phyloP scores from a whole-genome alignment of 1,284 basidiomycete species.

The Cutaneotrichosporon dermatis region DNA sequence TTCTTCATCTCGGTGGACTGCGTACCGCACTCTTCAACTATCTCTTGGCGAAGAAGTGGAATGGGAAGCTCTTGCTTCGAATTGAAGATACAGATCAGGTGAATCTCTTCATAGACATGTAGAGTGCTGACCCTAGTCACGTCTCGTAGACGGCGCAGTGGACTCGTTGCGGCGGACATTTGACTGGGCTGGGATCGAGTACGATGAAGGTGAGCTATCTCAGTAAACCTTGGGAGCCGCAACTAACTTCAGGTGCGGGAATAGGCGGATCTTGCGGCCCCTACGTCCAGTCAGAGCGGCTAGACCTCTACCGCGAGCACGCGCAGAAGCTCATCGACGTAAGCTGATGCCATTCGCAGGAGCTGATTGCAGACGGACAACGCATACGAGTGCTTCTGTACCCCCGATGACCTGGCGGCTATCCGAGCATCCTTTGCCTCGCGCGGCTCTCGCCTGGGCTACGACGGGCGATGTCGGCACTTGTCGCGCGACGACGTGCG shows the following conservation, averaged over 20 bases:
- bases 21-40: constrained; percentile 93
- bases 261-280: constrained; percentile 5
- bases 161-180: constrained; percentile 72
- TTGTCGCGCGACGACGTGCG: constrained; percentile 78
- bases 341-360: constrained; percentile 17
- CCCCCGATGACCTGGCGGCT: constrained; percentile 60
- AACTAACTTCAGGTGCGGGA: neutral
- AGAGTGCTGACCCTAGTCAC: constrained; percentile 53
- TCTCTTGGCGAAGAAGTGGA: constrained; percentile 71
- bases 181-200: constrained; percentile 85
- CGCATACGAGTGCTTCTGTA: constrained; percentile 95
- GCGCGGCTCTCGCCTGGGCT: constrained; percentile 67
- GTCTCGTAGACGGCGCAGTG: constrained; percentile 76
- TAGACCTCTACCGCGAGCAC: constrained; percentile 75
- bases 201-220: constrained; percentile 68
- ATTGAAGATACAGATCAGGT: constrained; percentile 94
- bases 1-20: constrained; percentile 91
- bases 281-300: constrained; percentile 68
- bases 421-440: constrained; percentile 66
- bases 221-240: too few relatives aligned
- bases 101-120: constrained; percentile 26
- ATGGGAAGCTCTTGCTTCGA: constrained; percentile 79
- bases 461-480: constrained; percentile 80
- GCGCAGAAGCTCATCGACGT: constrained; percentile 72
- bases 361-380: constrained; percentile 60